Base-by-base conservation (phyloP, 2,329 filamentous ascomycete genomes). In the Scolecobasidium constrictum region DNA sequence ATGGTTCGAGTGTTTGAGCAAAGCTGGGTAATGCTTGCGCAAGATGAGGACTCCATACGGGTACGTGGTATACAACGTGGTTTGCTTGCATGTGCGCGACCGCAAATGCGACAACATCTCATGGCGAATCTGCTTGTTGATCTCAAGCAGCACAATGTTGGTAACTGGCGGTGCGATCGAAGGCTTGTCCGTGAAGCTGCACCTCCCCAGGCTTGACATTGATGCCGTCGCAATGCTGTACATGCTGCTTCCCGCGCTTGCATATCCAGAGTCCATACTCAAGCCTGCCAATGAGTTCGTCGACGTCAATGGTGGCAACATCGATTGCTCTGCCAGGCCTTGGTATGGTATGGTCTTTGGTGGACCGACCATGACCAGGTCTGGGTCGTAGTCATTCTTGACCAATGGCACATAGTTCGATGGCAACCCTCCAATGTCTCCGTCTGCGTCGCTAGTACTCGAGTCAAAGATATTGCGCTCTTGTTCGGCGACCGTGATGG, bases 11-110 rank as follows among this genome's bases (percentile, higher is more conserved):
- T 44, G 28, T 15, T 20, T 21, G 13, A 45, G 26, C 13, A 45
- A 37, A 18, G 23, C 16, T 7, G 43, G 37, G 21, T 45, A 41
- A 16, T 31, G 13, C 22, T 44, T 18, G 17, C 31, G 21, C 13
- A 45, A 37, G 13, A 41, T 37, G 9, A 45, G 35, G 28, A 45
- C 15, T 7, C 43, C 43, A 35, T 42, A 45, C 18, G 43, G 43
- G 15, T 45, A 45, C 9, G 23, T 40, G 26, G 42, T 37, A 23
- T 45, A 31, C 5, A 45, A 22, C 6, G 28, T 42, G 7, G 38
- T 23, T n/a, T 17, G 23, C 18, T 17, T 19, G 37, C 15, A 34
- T 6, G 21, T 40, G 12, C 21, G 36, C 12, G 23, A 23, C 15
- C 31, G 17, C 12, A 45, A 22, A 19, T 45, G 38, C 9, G 26